phyloP scores from a whole-genome alignment of 129 eudicot species.

The Pseudognaphalium luteoalbum region DNA sequence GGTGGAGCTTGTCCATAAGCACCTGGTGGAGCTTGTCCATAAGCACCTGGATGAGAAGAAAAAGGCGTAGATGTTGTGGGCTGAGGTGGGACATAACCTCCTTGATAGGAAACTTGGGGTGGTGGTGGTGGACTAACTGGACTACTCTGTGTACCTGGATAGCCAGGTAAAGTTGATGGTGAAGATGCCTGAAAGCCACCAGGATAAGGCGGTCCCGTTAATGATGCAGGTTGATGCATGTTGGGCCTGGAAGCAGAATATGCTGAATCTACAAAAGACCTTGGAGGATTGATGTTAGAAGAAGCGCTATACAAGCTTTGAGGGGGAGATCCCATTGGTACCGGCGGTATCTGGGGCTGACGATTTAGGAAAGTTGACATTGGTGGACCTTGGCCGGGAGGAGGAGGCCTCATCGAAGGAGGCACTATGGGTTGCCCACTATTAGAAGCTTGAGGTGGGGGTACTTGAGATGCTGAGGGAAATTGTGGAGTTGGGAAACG shows the following conservation, averaged over 20 bases:
- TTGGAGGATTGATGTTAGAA: slow-evolving; percentile 38
- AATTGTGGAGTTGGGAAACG: slow-evolving; percentile 74
- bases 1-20: slow-evolving; percentile 60
- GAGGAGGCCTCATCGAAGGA: slow-evolving; percentile 54
- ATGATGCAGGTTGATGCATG: slow-evolving; percentile 48
- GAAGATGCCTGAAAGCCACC: slow-evolving; percentile 40
- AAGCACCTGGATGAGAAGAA: slow-evolving; percentile 56
- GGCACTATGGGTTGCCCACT: slow-evolving; percentile 53
- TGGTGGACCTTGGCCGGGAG: slow-evolving; percentile 43
- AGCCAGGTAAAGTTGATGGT: slow-evolving; percentile 56
- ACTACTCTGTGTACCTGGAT: slow-evolving; percentile 51
- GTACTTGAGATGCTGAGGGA: slow-evolving; percentile 47
- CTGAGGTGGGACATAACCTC: slow-evolving; percentile 56
- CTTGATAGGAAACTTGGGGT: slow-evolving; percentile 47
- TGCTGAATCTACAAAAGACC: slow-evolving; percentile 37
- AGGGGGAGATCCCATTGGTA: slow-evolving; percentile 73
- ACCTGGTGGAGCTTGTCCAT: slow-evolving; percentile 54
- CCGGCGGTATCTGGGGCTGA: slow-evolving; percentile 49
- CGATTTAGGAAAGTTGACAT: slow-evolving; percentile 40
- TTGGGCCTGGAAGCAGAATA: slow-evolving; percentile 34
- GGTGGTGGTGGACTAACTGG: slow-evolving; percentile 37
- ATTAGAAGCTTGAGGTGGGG: slow-evolving; percentile 41
- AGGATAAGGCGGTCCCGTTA: slow-evolving; percentile 46
- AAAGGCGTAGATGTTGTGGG: slow-evolving; percentile 49
- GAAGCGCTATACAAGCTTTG: slow-evolving; percentile 47